Conservation (phyloP, 257 asterid genomes). For the Nicotiana obtusifolia region DNA sequence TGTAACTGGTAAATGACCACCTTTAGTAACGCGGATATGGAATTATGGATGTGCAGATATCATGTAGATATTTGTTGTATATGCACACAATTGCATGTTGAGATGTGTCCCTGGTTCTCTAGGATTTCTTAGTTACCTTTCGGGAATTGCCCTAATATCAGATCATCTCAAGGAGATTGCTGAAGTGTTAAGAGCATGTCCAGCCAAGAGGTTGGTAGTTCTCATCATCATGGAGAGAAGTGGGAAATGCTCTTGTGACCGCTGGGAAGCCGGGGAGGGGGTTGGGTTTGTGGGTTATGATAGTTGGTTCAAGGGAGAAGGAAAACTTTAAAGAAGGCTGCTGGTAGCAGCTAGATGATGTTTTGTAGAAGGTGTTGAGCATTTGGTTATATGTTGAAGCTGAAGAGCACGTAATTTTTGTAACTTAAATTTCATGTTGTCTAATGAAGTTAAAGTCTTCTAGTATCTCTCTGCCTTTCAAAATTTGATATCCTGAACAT, state of each 20-base stretch:
- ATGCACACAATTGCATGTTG: neutral
- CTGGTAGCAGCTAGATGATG: neutral
- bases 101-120: neutral
- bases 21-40: neutral
- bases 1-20: neutral
- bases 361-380: neutral
- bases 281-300: too few relatives aligned
- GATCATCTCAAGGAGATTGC: neutral
- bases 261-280: neutral
- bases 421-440: neutral
- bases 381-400: neutral
- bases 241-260: neutral
- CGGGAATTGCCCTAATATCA: neutral
- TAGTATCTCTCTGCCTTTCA: neutral
- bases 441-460: neutral
- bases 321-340: neutral
- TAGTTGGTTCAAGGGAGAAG: neutral
- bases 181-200: neutral
- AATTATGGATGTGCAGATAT: neutral
- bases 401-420: neutral
- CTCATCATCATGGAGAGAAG: neutral
- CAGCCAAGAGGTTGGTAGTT: neutral
- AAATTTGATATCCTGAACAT: neutral
- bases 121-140: neutral
- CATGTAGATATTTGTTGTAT: neutral